phyloP scores from a whole-genome alignment of 805 yeast genomes.

The Saccharomycopsis vini region DNA sequence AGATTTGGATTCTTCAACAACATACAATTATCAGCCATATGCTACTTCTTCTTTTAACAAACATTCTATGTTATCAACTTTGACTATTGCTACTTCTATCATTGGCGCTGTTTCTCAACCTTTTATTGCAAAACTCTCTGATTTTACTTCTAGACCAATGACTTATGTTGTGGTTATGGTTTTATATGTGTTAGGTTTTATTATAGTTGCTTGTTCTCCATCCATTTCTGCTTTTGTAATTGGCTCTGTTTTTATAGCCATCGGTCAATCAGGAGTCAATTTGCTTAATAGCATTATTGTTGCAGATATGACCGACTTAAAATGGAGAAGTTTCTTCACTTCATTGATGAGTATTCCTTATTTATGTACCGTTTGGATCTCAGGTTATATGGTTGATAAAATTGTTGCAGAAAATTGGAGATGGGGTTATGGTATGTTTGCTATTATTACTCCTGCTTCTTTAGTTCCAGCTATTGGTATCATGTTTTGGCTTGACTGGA shows the following conservation, averaged over 20 bases:
- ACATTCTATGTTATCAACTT: conserved; percentile 33
- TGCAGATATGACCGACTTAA: conserved; percentile 33
- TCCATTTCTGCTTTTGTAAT: conserved; percentile 29
- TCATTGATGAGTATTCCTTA: conserved; percentile 33
- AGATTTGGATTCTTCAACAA: conserved; percentile 27
- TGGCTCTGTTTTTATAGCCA: conserved; percentile 30
- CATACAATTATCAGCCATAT: conserved; percentile 29
- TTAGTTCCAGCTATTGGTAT: conserved; percentile 28
- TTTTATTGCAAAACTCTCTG: conserved; percentile 33
- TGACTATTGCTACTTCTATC: conserved; percentile 32
- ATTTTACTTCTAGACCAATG: conserved; percentile 33
- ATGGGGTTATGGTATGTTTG: conserved; percentile 46
- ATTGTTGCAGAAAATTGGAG: conserved; percentile 36
- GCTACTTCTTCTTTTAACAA: conserved; percentile 33
- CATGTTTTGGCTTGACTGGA: conserved; percentile 28
- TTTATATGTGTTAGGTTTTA: conserved; percentile 29
- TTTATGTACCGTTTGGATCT: conserved; percentile 33
- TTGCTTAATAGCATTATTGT: conserved; percentile 28
- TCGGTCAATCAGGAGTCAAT: conserved; percentile 32
- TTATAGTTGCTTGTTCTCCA: conserved; percentile 30
- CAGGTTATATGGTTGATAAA: conserved; percentile 32
- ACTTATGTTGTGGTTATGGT: conserved; percentile 28
- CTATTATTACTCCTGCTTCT: conserved; percentile 36
- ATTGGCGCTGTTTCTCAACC: conserved; percentile 32
- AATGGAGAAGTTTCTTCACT: conserved; percentile 31